Base-by-base conservation (phyloP, 2,329 filamentous ascomycete species). In the Talaromyces verruculosus region DNA sequence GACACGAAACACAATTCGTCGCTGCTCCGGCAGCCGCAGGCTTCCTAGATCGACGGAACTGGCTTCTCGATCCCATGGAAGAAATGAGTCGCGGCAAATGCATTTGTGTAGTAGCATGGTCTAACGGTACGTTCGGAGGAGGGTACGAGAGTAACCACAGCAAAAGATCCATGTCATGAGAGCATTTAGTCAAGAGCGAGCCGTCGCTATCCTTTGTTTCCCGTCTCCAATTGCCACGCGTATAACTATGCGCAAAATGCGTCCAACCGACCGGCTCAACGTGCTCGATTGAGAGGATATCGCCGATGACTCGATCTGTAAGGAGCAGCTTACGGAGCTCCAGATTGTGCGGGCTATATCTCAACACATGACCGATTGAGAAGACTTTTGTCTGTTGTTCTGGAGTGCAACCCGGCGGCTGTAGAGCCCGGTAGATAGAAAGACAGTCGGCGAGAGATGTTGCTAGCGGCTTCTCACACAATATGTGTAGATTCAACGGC, bases 211-310 rank as follows among this genome's bases (percentile, higher is more conserved):
- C 11, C n/a, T 89, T 3, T 0, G 87, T 89, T 69, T 92, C 88
- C 69, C 91, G 91, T 7, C 94, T 87, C 95, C 95, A 98, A 78
- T 98, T 97, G n/a, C 95, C 95, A 53, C 87, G 87, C 39, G 98
- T 94, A 72, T 94, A 97, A 43, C 89, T 92, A 76, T 97, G 93
- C 0, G 90, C 84, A 75, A 96, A 97, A 76, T 98, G 94, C 92
- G 92, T 97, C 89, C 91, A 96, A 0, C 95, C 95, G 0, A 99
- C 89, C 0, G 95, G 95, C 77, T 98, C 95, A 0, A 91, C 95
- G 78, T 98, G 95, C 68, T 95, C 91, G 41, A 96, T 84, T 51
- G 90, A 94, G 63, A 96, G 81, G 37, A 97, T 83, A 63, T 97
- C 91, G 5, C 95, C 95, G 73, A 98, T 45, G 7, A 45, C 41